These are phyloP conservation scores for Talaromyces pinophilus DNA, from an alignment of 2,329 filamentous ascomycete species.

Conservation along the genomic window DNA sequence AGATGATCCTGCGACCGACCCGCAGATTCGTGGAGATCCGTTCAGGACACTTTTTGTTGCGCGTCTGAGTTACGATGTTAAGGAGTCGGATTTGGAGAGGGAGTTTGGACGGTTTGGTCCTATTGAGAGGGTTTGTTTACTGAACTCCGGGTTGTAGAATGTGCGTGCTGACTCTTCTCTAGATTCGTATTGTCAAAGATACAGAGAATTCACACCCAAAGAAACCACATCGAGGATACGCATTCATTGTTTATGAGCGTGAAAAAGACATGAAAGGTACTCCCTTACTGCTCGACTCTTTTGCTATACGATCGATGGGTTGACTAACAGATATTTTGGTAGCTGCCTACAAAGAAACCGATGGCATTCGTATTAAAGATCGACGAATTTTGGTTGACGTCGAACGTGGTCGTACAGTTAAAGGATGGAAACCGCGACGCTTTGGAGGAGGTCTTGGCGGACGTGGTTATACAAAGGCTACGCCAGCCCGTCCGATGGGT, in stretches of 20 bases:
- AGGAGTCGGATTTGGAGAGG: conserved; percentile 84
- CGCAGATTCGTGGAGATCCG: conserved; percentile 86
- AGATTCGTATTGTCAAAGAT: conserved; percentile 88
- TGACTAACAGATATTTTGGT: conserved; percentile 45
- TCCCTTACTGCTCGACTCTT: not conserved
- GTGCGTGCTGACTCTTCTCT: conserved; percentile 20
- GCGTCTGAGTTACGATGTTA: conserved; percentile 84
- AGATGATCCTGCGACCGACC: conserved; percentile 83
- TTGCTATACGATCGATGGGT: too few relatives aligned
- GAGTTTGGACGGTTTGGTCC: conserved; percentile 93
- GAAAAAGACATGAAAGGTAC: conserved; percentile 99
- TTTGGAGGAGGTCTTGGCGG: conserved; percentile 91
- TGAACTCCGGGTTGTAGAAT: not conserved
- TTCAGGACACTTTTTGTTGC: conserved; percentile 95
- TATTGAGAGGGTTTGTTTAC: conserved; percentile 75
- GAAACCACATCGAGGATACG: conserved; percentile 85
- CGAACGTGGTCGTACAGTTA: conserved; percentile 90
- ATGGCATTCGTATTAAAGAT: conserved; percentile 91
- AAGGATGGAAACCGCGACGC: conserved; percentile 87
- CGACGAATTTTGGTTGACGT: conserved; percentile 92
- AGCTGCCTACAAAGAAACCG: conserved; percentile 88
- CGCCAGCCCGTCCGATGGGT: conserved; percentile 69
- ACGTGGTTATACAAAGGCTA: conserved; percentile 84
- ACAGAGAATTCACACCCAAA: conserved; percentile 78
- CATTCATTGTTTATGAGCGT: conserved; percentile 93